Percentiles rank a stretch among this genome's conserved stretches.
Conservation (phyloP, 192 early-diverging fungal species). For the Coemansia sp. region DNA sequence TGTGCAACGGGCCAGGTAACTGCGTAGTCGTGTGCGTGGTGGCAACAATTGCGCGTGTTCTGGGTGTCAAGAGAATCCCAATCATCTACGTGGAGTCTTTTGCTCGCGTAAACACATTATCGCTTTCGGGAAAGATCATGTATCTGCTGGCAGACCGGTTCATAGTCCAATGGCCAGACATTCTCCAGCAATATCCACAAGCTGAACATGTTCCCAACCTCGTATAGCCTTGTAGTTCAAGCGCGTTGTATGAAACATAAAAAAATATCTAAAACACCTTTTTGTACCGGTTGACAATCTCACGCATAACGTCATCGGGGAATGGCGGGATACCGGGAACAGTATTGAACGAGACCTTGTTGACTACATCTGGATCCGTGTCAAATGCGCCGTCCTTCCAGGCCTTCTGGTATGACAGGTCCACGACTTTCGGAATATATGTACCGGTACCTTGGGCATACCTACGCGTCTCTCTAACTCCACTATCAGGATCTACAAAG, state of each 20-base stretch:
- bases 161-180: constrained; percentile 86
- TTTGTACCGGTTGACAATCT: constrained; percentile 46
- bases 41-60: constrained; percentile 60
- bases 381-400: constrained; percentile 45
- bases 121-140: constrained; percentile 81
- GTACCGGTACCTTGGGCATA: constrained; percentile 34
- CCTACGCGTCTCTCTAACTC: constrained; percentile 25
- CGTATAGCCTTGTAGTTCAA: constrained; percentile 47
- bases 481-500: constrained; percentile 26
- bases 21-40: constrained; percentile 72
- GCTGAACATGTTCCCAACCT: constrained; percentile 65
- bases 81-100: constrained; percentile 90
- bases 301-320: constrained; percentile 46
- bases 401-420: constrained; percentile 38
- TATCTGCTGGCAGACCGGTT: constrained; percentile 81
- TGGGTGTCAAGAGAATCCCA: constrained; percentile 57
- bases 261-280: constrained; percentile 28
- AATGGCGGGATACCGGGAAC: constrained; percentile 41
- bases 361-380: constrained; percentile 29
- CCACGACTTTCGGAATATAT: constrained; percentile 25
- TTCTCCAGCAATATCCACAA: constrained; percentile 57
- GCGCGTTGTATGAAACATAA: constrained; percentile 2
- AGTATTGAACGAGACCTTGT: constrained; percentile 35
- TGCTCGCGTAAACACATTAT: constrained; percentile 82
- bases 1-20: constrained; percentile 91